These are phyloP conservation scores for Circinella minor DNA, from an alignment of 371 early-diverging fungal species.

Conservation along the genomic window DNA sequence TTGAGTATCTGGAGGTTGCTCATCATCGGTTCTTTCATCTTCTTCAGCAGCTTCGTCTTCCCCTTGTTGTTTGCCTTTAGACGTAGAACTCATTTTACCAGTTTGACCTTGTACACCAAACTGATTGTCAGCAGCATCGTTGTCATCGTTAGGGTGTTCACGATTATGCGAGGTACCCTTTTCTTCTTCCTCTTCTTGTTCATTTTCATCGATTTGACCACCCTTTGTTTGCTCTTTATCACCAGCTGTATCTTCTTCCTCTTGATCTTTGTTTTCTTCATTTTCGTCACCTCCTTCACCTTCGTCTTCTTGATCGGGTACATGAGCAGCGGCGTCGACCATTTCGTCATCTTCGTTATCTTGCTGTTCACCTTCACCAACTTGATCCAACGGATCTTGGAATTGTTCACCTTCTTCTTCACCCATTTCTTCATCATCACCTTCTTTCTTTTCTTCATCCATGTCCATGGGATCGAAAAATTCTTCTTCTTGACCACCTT, in stretches of 20 bases:
- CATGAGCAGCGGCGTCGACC: conserved; percentile 30
- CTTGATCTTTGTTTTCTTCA: conserved; percentile 55
- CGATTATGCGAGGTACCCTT: conserved; percentile 40
- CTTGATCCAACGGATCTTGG: conserved; percentile 45
- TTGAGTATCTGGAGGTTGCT: conserved; percentile 28
- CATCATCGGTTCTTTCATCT: conserved; percentile 30
- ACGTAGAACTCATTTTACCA: conserved; percentile 59
- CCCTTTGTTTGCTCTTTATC: conserved; percentile 20
- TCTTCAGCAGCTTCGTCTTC: conserved; percentile 39
- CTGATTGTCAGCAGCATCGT: conserved; percentile 61
- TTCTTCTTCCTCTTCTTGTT: conserved; percentile 34
- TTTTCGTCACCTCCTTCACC: conserved; percentile 38
- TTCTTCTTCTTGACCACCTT: conserved; percentile 39
- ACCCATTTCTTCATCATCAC: conserved; percentile 33
- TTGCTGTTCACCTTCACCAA: conserved; percentile 29
- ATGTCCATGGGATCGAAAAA: conserved; percentile 51
- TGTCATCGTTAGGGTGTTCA: conserved; percentile 53
- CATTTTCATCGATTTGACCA: conserved; percentile 43
- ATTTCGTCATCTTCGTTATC: conserved; percentile 48
- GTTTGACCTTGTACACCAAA: conserved; percentile 74
- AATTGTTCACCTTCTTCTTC: conserved; percentile 41
- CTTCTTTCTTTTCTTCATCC: conserved; percentile 41
- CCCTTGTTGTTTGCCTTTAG: conserved; percentile 43
- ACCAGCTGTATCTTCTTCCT: conserved; percentile 33
- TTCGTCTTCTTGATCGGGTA: conserved; percentile 38